Conservation (phyloP, 2,329 filamentous ascomycete species). For the Decorospora gaudefroyi region DNA sequence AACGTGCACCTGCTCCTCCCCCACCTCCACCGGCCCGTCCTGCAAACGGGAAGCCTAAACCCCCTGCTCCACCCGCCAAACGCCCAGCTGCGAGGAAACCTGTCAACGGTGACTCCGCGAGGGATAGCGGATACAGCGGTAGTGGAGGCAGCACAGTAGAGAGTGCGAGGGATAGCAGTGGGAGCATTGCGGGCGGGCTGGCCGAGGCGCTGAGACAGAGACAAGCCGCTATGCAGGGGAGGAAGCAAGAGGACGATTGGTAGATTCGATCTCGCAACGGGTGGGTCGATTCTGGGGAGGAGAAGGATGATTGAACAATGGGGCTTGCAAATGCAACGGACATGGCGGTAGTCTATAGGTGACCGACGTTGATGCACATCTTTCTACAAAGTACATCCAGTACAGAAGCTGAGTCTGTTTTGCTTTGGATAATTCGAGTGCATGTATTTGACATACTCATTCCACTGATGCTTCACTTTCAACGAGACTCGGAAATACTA, state of each 20-base stretch:
- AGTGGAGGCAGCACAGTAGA: constrained; percentile 47
- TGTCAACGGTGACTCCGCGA: constrained; percentile 60
- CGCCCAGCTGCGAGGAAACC: constrained; percentile 76
- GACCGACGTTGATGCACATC: no score
- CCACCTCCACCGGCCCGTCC: constrained; percentile 61
- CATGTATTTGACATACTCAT: no score
- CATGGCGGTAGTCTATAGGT: constrained; percentile 1
- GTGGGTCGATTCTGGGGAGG: neutral
- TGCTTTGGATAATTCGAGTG: no score
- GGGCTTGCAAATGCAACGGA: neutral
- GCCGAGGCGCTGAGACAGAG: constrained; percentile 56
- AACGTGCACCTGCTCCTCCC: constrained; percentile 61
- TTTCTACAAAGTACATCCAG: no score
- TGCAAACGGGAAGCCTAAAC: constrained; percentile 70
- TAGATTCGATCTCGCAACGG: constrained; percentile 12
- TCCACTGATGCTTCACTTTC: no score
- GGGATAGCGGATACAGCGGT: constrained; percentile 64
- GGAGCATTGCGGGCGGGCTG: constrained; percentile 55
- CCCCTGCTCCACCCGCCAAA: constrained; percentile 79
- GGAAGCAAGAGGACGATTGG: constrained; percentile 47
- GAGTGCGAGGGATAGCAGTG: constrained; percentile 47
- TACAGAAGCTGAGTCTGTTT: no score
- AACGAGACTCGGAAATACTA: no score
- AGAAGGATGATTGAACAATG: neutral
- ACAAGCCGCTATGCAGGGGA: constrained; percentile 55